Evolutionary conservation across 331 rosid species (phyloP).

Genomic region (Quercus lobata): DNA sequence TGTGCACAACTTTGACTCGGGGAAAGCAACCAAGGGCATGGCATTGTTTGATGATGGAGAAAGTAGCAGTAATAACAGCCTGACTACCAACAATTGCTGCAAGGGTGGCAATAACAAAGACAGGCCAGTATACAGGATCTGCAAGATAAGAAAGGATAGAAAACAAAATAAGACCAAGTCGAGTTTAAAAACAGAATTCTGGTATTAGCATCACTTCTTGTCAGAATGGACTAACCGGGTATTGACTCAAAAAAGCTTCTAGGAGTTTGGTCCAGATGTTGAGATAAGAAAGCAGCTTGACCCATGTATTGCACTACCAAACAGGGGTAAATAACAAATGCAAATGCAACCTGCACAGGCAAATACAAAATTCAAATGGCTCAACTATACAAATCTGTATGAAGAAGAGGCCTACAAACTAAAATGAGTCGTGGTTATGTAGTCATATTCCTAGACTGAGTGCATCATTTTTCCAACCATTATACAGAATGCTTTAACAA

Average conservation of each 20-base stretch:
- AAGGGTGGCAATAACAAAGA: constrained; percentile 76
- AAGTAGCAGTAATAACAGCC: constrained; percentile 89
- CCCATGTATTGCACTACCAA: constrained; percentile 95
- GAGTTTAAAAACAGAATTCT: constrained; percentile 2
- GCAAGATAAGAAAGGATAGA: constrained; percentile 19
- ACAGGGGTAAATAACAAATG: constrained; percentile 74
- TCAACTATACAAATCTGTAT: neutral
- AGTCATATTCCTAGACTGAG: neutral
- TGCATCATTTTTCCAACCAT: neutral
- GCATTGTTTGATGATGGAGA: constrained; percentile 92
- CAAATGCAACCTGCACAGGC: constrained; percentile 80
- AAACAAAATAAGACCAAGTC: constrained; percentile 19
- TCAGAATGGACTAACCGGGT: constrained; percentile 52
- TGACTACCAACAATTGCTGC: constrained; percentile 96
- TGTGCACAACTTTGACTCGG: constrained; percentile 86
- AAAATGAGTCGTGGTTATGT: neutral
- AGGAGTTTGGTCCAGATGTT: constrained; percentile 36
- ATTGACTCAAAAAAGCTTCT: constrained; percentile 72
- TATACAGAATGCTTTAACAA: neutral
- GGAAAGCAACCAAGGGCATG: constrained; percentile 97
- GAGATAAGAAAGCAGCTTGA: constrained; percentile 90
- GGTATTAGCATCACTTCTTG: neutral
- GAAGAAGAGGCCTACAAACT: neutral
- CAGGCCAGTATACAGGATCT: constrained; percentile 89
- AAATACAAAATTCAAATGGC: constrained; percentile 13